Percentiles rank a stretch among this genome's conserved stretches.
Evolutionary conservation across 164 flowering plant genomes (phyloP).

Genomic region (Houttuynia cordata): DNA sequence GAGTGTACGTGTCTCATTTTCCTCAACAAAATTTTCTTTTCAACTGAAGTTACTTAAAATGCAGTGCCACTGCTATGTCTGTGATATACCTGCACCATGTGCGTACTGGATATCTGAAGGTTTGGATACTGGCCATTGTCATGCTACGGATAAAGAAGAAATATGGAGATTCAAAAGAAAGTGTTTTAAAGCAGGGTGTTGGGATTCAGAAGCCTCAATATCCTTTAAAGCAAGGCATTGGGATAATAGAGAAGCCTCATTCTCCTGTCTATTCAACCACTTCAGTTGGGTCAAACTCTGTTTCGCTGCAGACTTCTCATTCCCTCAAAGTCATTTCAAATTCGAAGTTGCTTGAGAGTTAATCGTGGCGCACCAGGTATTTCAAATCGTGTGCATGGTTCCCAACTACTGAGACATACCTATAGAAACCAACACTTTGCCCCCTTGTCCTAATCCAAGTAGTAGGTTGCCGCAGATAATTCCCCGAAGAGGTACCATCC

Average conservation of each 20-base stretch:
- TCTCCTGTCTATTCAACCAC: slow-evolving; percentile 7
- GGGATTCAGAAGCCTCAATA: slow-evolving; percentile 9
- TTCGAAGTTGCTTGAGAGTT: slow-evolving; percentile 22
- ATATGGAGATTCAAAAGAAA: slow-evolving; percentile 48
- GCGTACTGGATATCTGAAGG: slow-evolving; percentile 55
- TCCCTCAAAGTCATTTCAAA: slow-evolving; percentile 13
- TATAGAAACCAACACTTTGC: slow-evolving; percentile 17
- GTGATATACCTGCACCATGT: slow-evolving; percentile 83
- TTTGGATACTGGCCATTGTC: slow-evolving; percentile 53
- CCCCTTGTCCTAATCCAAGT: slow-evolving; percentile 4
- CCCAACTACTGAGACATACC: slow-evolving; percentile 3
- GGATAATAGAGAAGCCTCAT: slow-evolving; percentile 9
- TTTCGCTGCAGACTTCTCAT: slow-evolving; percentile 7
- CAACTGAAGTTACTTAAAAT: slow-evolving; percentile 8
- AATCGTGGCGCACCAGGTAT: slow-evolving; percentile 14
- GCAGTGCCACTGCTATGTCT: slow-evolving; percentile 97
- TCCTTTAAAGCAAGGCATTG: slow-evolving; percentile 18
- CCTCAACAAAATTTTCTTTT: neutral
- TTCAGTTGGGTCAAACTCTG: slow-evolving; percentile 2
- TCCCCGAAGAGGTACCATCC: neutral
- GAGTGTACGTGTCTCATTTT: neutral
- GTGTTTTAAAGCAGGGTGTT: slow-evolving; percentile 18
- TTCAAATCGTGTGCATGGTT: slow-evolving; percentile 15
- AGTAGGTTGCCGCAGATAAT: slow-evolving; percentile 1
- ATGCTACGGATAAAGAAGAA: slow-evolving; percentile 73